Evolutionary conservation across 169 alveolate species (phyloP), one percentile per base, ranked within the genome.

Genomic region (Plasmodium reichenowi): DNA sequence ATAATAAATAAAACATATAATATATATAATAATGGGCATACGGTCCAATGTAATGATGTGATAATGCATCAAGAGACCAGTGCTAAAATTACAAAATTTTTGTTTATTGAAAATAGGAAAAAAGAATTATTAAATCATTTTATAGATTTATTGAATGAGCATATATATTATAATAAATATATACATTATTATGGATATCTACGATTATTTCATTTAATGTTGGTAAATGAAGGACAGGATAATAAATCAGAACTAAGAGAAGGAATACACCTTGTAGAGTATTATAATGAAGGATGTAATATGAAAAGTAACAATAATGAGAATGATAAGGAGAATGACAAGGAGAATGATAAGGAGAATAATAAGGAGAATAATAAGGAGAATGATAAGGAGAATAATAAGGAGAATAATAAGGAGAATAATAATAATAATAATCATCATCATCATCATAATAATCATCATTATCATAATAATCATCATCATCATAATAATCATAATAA

Each of bases 121-220:
- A 64, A 43, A n/a, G 26, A 22, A 7, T 12, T 64, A 13, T 26
- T 76, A 50, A 48, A 56, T 45, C 12, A 5, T 63, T 76, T 76
- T 76, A n/a, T 76, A 10, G 64, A 54, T 9, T 17, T 48, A 4
- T 64, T 54, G 8, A 76, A 76, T 59, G 12, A 47, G 15, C 17
- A 64, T 10, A 7, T 76, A 26, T 38, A 17, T 67, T 38, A 20
- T 2, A 76, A 76, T 52, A 29, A 64, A 13, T 52, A 63, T 29
- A 12, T 76, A 48, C 24, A 76, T 38, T 47, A 64, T 58, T 64
- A 56, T 17, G 89, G 89, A n/a, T 76, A 64, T 24, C 1, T 63
- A 68, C 62, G 89, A 17, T 50, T 76, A 24, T 76, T 76, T 64
- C 64, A 64, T 50, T 26, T 76, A 22, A 17, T 32, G 22, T 50